Conservation (phyloP, 1,284 basidiomycete genomes). For the Pseudozyma sp. region DNA sequence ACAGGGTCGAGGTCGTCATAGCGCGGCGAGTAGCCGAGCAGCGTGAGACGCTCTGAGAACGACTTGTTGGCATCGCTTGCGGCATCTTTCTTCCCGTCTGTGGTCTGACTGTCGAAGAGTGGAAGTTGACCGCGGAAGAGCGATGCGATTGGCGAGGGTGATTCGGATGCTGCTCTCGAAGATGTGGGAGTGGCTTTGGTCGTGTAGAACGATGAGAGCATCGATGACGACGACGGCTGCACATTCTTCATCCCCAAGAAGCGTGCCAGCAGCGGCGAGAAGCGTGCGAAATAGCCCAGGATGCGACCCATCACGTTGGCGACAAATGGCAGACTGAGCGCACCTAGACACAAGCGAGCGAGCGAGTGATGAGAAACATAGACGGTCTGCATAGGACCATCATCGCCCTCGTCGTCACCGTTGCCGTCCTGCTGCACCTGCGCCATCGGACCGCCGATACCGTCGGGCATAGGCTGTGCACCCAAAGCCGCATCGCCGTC, state of each 20-base stretch:
- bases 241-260: slow-evolving; percentile 44
- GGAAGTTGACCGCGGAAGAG: slow-evolving; percentile 35
- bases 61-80: slow-evolving; percentile 1
- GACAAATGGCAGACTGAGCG: slow-evolving; percentile 58
- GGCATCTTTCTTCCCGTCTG: background rate
- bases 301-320: slow-evolving; percentile 56
- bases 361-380: slow-evolving; percentile 54
- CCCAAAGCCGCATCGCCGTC: slow-evolving; percentile 27
- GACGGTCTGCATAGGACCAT: slow-evolving; percentile 38
- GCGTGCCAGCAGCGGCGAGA: slow-evolving; percentile 27
- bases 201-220: slow-evolving; percentile 33
- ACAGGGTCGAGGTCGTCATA: slow-evolving; percentile 62
- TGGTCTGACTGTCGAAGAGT: slow-evolving; percentile 9
- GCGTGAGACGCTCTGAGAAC: slow-evolving; percentile 17
- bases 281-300: slow-evolving; percentile 32
- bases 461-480: slow-evolving; percentile 12
- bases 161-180: background rate
- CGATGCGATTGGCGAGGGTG: slow-evolving; percentile 31
- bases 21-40: slow-evolving; percentile 14
- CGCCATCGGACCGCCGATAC: slow-evolving; percentile 19
- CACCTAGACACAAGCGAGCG: slow-evolving; percentile 51
- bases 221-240: slow-evolving; percentile 10
- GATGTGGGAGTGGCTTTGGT: slow-evolving; percentile 24
- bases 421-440: slow-evolving; percentile 18
- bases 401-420: slow-evolving; percentile 7